A percentile compares a stretch with the other conserved stretches of the same genome.
phyloP scores from a whole-genome alignment of 2,329 filamentous ascomycete genomes.

The Trichoderma cornu-damae region DNA sequence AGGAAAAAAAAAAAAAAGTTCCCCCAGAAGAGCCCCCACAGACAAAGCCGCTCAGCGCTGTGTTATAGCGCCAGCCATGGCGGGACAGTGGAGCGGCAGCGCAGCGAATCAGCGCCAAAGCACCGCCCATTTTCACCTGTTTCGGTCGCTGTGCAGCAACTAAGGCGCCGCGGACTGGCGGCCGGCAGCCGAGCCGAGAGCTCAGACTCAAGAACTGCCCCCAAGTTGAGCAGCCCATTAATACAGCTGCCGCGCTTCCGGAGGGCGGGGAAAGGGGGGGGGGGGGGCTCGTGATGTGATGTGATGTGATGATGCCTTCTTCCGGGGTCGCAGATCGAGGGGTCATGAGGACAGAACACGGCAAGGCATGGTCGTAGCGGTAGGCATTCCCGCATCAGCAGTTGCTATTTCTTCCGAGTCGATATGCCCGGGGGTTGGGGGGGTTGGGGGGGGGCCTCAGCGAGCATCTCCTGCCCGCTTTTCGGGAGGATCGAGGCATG shows the following conservation, averaged over 20 bases:
- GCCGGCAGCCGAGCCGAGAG: slow-evolving; percentile 13
- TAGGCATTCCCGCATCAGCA: too few relatives aligned
- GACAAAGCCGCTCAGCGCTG: too few relatives aligned
- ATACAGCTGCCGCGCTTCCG: not conserved
- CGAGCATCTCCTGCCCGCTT: too few relatives aligned
- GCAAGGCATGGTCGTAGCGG: too few relatives aligned
- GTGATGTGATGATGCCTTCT: too few relatives aligned
- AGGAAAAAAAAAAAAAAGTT: too few relatives aligned
- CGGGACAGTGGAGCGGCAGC: not conserved
- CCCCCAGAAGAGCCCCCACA: slow-evolving; percentile 10
- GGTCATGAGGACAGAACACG: slow-evolving; percentile 9
- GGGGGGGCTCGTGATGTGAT: slow-evolving; percentile 8
- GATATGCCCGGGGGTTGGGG: too few relatives aligned
- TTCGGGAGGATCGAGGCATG: slow-evolving; percentile 5
- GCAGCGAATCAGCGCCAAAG: not conserved
- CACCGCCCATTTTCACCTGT: not conserved
- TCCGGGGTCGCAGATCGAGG: not conserved
- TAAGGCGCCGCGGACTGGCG: not conserved
- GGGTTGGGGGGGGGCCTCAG: too few relatives aligned
- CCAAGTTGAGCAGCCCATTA: not conserved
- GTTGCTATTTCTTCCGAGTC: too few relatives aligned
- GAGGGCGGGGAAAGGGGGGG: not conserved
- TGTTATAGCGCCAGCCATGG: not conserved
- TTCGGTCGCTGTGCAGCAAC: not conserved
- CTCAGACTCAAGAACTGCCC: too few relatives aligned